Conservation (phyloP, 2,329 filamentous ascomycete genomes). For the Aspergillus neoniger region DNA sequence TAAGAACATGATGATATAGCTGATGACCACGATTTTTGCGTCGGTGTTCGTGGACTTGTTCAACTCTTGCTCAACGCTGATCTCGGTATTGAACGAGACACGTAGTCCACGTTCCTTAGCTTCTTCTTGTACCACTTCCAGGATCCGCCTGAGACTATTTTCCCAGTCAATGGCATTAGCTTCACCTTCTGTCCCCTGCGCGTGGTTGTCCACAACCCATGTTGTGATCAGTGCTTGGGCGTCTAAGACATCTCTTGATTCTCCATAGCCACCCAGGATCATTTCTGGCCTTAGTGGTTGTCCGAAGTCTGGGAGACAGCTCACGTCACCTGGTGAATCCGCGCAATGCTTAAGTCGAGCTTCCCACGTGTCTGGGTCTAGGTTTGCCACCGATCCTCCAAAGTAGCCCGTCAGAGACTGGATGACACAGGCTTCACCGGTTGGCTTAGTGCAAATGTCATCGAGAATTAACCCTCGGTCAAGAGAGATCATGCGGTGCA, state of each 20-base stretch:
- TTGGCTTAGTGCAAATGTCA: slow-evolving; percentile 93
- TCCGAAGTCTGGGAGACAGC: slow-evolving; percentile 83
- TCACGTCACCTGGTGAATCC: slow-evolving; percentile 67
- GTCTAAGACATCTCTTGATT: slow-evolving; percentile 64
- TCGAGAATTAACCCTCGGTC: slow-evolving; percentile 69
- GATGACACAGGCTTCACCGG: slow-evolving; percentile 83
- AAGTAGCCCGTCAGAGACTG: slow-evolving; percentile 94
- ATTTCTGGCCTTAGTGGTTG: slow-evolving; percentile 85
- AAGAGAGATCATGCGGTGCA: slow-evolving; percentile 70
- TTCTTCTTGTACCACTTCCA: slow-evolving; percentile 78
- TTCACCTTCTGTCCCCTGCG: slow-evolving; percentile 70
- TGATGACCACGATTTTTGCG: slow-evolving; percentile 92
- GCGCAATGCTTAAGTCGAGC: slow-evolving; percentile 72
- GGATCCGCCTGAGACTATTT: slow-evolving; percentile 68
- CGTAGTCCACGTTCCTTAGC: slow-evolving; percentile 76
- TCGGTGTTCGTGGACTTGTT: slow-evolving; percentile 99
- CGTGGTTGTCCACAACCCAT: slow-evolving; percentile 89
- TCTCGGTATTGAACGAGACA: slow-evolving; percentile 92
- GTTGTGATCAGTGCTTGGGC: slow-evolving; percentile 82
- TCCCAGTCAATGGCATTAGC: slow-evolving; percentile 87
- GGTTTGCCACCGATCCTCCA: slow-evolving; percentile 63
- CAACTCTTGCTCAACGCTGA: slow-evolving; percentile 90
- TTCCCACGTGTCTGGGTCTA: slow-evolving; percentile 70
- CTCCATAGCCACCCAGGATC: slow-evolving; percentile 78
- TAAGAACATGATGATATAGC: slow-evolving; percentile 98